A percentile compares a stretch with the other conserved stretches of the same genome.
Conservation (phyloP, 2,329 filamentous ascomycete genomes). For the Fusarium sulawesiense region DNA sequence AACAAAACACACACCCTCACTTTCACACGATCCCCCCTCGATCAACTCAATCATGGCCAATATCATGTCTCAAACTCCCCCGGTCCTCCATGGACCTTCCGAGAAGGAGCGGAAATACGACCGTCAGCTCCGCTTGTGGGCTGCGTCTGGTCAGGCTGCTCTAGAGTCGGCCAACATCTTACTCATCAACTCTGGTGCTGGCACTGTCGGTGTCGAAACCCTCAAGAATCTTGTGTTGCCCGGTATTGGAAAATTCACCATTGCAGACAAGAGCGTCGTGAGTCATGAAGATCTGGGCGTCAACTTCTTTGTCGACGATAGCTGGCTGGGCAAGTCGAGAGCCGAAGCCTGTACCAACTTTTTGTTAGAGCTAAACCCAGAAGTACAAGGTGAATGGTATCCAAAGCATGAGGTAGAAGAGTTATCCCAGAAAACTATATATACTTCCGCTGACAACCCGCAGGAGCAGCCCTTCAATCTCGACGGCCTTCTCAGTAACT, state of each 20-base stretch:
- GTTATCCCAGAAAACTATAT: background rate
- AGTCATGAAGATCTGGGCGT: slow-evolving; percentile 86
- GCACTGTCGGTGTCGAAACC: slow-evolving; percentile 88
- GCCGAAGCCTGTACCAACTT: slow-evolving; percentile 82
- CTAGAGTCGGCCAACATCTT: slow-evolving; percentile 93
- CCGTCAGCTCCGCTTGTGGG: slow-evolving; percentile 94
- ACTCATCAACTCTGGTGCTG: slow-evolving; percentile 86
- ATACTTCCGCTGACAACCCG: slow-evolving; percentile 9
- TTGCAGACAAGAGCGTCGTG: slow-evolving; percentile 84
- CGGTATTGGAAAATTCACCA: slow-evolving; percentile 91
- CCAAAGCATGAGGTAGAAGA: slow-evolving; percentile 56
- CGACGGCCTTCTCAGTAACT: slow-evolving; percentile 54
- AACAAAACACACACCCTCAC: slow-evolving; percentile 1
- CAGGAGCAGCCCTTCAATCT: slow-evolving; percentile 52
- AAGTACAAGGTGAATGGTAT: slow-evolving; percentile 82
- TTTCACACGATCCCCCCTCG: background rate
- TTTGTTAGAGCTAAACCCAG: slow-evolving; percentile 89
- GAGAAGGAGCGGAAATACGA: slow-evolving; percentile 86
- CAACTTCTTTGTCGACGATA: slow-evolving; percentile 94
- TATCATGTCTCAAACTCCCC: slow-evolving; percentile 48
- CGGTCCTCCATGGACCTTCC: slow-evolving; percentile 61
- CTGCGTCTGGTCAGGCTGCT: slow-evolving; percentile 88
- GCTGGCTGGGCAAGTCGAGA: slow-evolving; percentile 78
- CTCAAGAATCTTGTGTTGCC: slow-evolving; percentile 98
- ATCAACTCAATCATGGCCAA: slow-evolving; percentile 45